Conservation (phyloP, 345 rosid species). For the Syzygium aromaticum region DNA sequence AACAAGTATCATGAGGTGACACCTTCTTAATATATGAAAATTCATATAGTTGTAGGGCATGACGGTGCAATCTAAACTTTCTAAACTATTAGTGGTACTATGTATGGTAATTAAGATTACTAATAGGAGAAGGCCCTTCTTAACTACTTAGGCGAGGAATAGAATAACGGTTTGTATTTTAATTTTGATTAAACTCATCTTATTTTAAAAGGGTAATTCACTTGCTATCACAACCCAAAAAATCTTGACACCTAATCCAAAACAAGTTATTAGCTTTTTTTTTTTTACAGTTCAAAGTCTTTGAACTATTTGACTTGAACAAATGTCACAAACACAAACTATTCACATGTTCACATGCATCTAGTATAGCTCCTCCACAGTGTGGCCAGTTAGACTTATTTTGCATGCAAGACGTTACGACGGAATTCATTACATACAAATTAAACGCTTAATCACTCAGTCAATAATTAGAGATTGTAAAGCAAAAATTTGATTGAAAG, state of each 20-base stretch:
- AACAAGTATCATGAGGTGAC: background rate
- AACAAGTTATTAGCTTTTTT: background rate
- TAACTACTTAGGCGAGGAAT: background rate
- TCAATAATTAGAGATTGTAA: background rate
- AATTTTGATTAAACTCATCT: no score
- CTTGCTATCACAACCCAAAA: background rate
- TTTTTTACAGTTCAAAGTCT: background rate
- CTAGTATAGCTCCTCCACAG: background rate
- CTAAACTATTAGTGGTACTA: background rate
- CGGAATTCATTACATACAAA: background rate
- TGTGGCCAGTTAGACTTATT: rapidly evolving
- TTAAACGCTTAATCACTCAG: background rate
- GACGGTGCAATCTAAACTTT: background rate
- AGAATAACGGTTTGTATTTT: background rate
- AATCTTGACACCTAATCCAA: background rate
- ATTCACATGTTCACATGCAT: background rate
- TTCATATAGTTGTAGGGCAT: rapidly evolving
- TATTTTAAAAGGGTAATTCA: no score
- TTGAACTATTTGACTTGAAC: rapidly evolving
- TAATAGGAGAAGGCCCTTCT: background rate
- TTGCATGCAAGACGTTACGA: rapidly evolving
- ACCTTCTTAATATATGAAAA: background rate
- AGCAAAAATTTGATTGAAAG: no score
- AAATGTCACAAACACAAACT: background rate
- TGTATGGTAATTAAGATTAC: background rate